phyloP scores from a whole-genome alignment of 225 moss, liverwort and hornwort genomes.

The Polytrichum commune region DNA sequence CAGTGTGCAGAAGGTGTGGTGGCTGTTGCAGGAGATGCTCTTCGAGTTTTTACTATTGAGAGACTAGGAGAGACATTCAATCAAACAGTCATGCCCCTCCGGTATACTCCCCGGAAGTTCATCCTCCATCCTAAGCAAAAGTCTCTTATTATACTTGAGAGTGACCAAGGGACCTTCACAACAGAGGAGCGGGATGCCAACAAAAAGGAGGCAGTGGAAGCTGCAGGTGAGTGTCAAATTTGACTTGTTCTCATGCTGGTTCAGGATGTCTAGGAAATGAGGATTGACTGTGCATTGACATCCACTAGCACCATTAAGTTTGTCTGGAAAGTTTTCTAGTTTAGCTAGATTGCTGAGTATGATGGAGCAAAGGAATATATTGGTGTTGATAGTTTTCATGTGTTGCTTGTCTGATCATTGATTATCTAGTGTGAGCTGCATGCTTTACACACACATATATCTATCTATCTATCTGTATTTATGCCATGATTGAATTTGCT shows the following conservation, averaged over 20 bases:
- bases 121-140: slow-evolving; percentile 91
- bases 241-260: not conserved
- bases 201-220: slow-evolving; percentile 87
- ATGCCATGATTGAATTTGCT: too few relatives aligned
- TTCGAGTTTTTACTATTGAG: slow-evolving; percentile 93
- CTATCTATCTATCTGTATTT: too few relatives aligned
- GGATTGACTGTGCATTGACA: too few relatives aligned
- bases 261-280: not conserved
- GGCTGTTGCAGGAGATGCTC: slow-evolving; percentile 89
- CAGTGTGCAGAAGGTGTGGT: slow-evolving; percentile 99
- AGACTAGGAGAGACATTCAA: slow-evolving; percentile 97
- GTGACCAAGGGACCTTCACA: slow-evolving; percentile 89
- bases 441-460: too few relatives aligned
- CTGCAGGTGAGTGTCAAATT: slow-evolving; percentile 37
- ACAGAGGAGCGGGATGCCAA: slow-evolving; percentile 88
- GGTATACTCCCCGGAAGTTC: slow-evolving; percentile 96
- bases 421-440: too few relatives aligned
- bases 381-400: too few relatives aligned
- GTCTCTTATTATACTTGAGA: slow-evolving; percentile 89
- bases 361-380: too few relatives aligned
- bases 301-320: too few relatives aligned
- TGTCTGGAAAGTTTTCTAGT: too few relatives aligned
- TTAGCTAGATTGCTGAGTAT: too few relatives aligned
- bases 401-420: too few relatives aligned
- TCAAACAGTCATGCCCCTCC: slow-evolving; percentile 88